Conservation (phyloP, 1,284 basidiomycete genomes). For the Thelephora terrestris region DNA sequence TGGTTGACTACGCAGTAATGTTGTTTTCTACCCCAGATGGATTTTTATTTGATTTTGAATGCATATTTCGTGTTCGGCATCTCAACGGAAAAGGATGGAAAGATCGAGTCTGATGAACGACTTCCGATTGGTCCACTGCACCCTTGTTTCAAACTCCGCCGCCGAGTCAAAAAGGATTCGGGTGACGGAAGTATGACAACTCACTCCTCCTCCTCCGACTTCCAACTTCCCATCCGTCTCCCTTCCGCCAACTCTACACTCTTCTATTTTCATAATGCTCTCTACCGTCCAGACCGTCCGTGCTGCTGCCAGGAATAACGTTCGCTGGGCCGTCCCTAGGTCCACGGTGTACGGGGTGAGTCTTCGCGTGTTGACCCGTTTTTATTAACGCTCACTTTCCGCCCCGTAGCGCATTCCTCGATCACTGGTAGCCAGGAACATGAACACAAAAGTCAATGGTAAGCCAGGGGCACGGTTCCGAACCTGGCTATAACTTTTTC, state of each 20-base stretch:
- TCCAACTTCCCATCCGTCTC: no score
- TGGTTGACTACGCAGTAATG: no score
- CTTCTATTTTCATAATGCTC: slow-evolving; percentile 50
- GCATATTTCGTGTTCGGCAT: no score
- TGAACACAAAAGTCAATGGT: slow-evolving; percentile 79
- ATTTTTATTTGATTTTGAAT: no score
- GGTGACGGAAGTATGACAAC: no score
- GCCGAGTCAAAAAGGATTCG: no score
- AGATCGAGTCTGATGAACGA: no score
- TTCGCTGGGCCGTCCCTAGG: slow-evolving; percentile 28
- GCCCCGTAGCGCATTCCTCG: slow-evolving; percentile 49
- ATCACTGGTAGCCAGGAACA: slow-evolving; percentile 65
- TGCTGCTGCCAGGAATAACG: slow-evolving; percentile 24
- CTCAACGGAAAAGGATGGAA: no score
- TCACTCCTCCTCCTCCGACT: no score
- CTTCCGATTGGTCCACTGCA: no score
- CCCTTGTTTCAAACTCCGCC: no score
- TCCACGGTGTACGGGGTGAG: slow-evolving; percentile 58
- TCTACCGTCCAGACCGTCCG: slow-evolving; percentile 53
- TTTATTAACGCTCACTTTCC: slow-evolving; percentile 8
- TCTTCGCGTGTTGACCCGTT: slow-evolving; percentile 4
- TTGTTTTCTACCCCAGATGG: no score
- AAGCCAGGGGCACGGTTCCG: slow-evolving; percentile 15
- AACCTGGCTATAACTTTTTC: neutral
- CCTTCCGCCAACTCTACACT: slow-evolving; percentile 14